These are phyloP conservation scores for Nicotiana undulata DNA, from an alignment of 257 asterid species.

Conservation along the genomic window DNA sequence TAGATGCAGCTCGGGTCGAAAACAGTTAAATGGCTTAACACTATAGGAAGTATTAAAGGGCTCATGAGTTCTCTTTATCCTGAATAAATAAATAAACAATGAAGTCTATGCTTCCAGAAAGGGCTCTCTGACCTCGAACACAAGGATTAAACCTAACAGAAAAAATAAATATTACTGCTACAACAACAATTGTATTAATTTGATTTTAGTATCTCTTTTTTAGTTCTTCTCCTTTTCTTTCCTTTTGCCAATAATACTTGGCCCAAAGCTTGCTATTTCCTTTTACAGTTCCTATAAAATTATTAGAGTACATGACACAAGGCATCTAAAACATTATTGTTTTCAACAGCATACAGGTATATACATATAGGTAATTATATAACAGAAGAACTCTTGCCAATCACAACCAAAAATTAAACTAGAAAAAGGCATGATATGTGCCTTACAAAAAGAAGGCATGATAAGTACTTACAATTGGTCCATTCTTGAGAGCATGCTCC, in stretches of 20 bases:
- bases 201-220: background rate
- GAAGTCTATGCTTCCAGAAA: background rate
- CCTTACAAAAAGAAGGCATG: conserved; percentile 11
- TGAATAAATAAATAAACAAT: background rate
- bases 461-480: conserved; percentile 79
- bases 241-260: background rate
- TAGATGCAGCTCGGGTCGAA: background rate
- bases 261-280: background rate
- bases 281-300: background rate
- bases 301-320: background rate
- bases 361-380: background rate
- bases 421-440: conserved; percentile 11
- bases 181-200: background rate
- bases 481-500: conserved; percentile 86
- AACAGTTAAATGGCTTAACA: background rate
- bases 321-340: background rate
- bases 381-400: background rate
- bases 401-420: background rate
- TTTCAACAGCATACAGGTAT: background rate
- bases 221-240: background rate
- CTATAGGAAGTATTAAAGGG: background rate
- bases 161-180: background rate
- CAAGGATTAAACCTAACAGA: background rate
- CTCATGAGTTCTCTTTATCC: background rate
- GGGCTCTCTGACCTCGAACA: background rate